phyloP scores from a whole-genome alignment of 306 rosid genomes.

The Sechiopsis laciniata region DNA sequence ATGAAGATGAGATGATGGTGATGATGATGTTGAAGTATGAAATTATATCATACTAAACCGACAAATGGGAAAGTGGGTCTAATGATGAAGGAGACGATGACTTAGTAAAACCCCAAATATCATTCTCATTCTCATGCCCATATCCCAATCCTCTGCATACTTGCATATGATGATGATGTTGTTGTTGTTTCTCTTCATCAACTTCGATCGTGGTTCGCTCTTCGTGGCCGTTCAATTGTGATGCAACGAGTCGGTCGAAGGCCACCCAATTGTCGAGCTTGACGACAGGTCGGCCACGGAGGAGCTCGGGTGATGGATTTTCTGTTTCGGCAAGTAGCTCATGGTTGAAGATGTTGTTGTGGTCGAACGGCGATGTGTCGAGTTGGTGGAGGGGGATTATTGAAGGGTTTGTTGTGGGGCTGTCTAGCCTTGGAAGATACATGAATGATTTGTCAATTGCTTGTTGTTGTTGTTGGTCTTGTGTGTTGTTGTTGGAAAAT shows the following conservation, averaged over 20 bases:
- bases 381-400: conserved; percentile 25
- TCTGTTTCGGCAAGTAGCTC: conserved; percentile 32
- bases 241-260: conserved; percentile 46
- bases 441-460: conserved; percentile 31
- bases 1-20: neutral
- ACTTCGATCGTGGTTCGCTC: conserved; percentile 2
- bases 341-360: conserved; percentile 22
- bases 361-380: conserved; percentile 21
- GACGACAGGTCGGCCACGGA: neutral
- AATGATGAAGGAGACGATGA: conserved; percentile 36
- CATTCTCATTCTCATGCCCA: conserved; percentile 33
- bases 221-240: conserved; percentile 49
- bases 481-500: conserved; percentile 13
- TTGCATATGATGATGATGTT: conserved; percentile 27
- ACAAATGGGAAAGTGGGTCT: conserved; percentile 54
- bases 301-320: conserved; percentile 23
- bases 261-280: conserved; percentile 41
- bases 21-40: conserved; percentile 13
- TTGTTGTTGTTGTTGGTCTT: neutral
- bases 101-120: conserved; percentile 41
- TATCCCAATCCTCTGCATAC: conserved; percentile 29
- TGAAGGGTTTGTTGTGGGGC: conserved; percentile 36
- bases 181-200: neutral
- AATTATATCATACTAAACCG: conserved; percentile 30
- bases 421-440: conserved; percentile 52